Evolutionary conservation across 257 asterid species (phyloP).

Genomic region (Petrea volubilis): DNA sequence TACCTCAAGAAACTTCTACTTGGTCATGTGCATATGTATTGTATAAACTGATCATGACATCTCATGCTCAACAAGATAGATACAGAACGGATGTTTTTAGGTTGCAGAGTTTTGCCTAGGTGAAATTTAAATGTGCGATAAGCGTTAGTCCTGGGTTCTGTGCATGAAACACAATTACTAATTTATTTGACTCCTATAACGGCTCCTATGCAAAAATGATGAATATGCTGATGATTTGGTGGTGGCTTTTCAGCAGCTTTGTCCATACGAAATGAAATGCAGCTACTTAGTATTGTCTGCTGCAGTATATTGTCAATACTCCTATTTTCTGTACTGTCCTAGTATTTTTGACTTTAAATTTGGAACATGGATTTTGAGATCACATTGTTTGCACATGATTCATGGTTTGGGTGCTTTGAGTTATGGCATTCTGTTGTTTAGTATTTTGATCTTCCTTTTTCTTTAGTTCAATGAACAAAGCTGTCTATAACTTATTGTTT

Average conservation of each 20-base stretch:
- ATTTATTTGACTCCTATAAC: not conserved
- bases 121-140: conserved; percentile 5
- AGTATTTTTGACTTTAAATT: not conserved
- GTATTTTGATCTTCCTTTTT: not conserved
- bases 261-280: not conserved
- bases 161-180: not conserved
- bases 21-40: not conserved
- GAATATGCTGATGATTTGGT: not conserved
- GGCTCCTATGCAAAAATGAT: not conserved
- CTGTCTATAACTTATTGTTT: not conserved
- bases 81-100: not conserved
- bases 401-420: not conserved
- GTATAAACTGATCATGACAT: conserved; percentile 4
- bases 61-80: conserved; percentile 9
- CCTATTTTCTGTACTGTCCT: not conserved
- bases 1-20: conserved; percentile 1
- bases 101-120: not conserved
- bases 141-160: not conserved
- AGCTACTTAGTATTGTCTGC: not conserved
- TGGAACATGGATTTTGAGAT: not conserved
- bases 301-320: not conserved
- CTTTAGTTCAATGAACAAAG: not conserved
- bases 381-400: not conserved
- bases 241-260: conserved; percentile 8
- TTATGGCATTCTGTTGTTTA: not conserved